Conservation (phyloP, 148 eudicot species). For the Polygonum aviculare region DNA sequence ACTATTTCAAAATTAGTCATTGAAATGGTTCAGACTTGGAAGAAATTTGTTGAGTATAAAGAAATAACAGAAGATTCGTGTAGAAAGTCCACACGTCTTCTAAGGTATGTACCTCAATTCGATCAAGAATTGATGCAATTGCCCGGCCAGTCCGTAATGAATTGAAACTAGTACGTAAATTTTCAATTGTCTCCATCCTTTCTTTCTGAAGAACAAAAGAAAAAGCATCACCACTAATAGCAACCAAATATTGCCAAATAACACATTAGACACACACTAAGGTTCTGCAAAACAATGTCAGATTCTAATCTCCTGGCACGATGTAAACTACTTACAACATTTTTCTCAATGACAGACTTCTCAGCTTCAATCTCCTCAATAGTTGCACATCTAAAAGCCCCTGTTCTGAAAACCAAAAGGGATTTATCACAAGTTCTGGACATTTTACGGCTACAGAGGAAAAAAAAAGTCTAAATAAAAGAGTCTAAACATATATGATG, state of each 20-base stretch:
- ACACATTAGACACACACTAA: not conserved
- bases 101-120: constrained; percentile 49
- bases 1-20: not conserved
- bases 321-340: constrained; percentile 43
- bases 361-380: constrained; percentile 66
- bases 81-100: not conserved
- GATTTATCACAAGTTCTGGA: not conserved
- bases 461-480: too few species aligned
- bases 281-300: not conserved
- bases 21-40: not conserved
- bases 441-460: not conserved
- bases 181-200: constrained; percentile 95
- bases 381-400: constrained; percentile 60
- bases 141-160: constrained; percentile 85
- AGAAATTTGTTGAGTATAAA: not conserved
- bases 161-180: constrained; percentile 52
- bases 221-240: not conserved
- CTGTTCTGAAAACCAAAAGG: constrained; percentile 41
- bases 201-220: constrained; percentile 18
- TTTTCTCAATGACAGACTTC: constrained; percentile 32
- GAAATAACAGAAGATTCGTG: not conserved
- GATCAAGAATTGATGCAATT: constrained; percentile 77
- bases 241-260: not conserved
- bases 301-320: not conserved
- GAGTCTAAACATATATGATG: too few species aligned